A percentile compares a stretch with the other conserved stretches of the same genome.
phyloP scores from a whole-genome alignment of 1,284 basidiomycete species.

The Neolentinus lepideus region DNA sequence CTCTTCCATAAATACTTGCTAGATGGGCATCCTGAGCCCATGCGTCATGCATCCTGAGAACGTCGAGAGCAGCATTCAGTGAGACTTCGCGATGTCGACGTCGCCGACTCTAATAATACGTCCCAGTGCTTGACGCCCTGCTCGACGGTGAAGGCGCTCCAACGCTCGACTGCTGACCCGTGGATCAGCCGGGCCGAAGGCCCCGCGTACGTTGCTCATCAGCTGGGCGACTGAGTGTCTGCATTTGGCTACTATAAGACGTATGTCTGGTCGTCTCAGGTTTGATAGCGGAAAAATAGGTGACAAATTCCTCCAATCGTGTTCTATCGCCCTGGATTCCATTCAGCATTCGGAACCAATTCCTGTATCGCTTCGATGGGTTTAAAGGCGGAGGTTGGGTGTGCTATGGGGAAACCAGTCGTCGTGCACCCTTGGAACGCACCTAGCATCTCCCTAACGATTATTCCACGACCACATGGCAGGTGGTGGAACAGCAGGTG shows the following conservation, averaged over 20 bases:
- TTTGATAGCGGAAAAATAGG: not conserved
- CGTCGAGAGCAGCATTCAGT: not conserved
- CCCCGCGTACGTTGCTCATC: not conserved
- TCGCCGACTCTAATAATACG: not conserved
- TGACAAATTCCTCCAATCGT: not conserved
- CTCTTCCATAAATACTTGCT: too few relatives aligned
- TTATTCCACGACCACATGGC: conserved; percentile 28
- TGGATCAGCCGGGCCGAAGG: not conserved
- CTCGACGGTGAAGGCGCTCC: not conserved
- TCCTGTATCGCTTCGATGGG: not conserved
- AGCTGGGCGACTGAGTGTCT: too few relatives aligned
- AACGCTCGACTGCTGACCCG: not conserved
- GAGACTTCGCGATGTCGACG: not conserved
- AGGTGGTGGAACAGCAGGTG: conserved; percentile 27
- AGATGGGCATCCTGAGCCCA: too few relatives aligned
- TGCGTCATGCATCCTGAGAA: too few relatives aligned
- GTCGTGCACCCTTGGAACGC: not conserved
- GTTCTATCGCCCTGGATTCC: not conserved
- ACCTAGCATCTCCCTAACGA: not conserved
- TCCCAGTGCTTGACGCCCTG: not conserved
- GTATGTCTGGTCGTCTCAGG: too few relatives aligned
- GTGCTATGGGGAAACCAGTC: not conserved
- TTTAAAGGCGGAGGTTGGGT: not conserved
- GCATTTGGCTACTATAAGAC: too few relatives aligned
- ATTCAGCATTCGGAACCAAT: not conserved